Conservation (phyloP, 1,284 basidiomycete species). For the Cerrena zonata region DNA sequence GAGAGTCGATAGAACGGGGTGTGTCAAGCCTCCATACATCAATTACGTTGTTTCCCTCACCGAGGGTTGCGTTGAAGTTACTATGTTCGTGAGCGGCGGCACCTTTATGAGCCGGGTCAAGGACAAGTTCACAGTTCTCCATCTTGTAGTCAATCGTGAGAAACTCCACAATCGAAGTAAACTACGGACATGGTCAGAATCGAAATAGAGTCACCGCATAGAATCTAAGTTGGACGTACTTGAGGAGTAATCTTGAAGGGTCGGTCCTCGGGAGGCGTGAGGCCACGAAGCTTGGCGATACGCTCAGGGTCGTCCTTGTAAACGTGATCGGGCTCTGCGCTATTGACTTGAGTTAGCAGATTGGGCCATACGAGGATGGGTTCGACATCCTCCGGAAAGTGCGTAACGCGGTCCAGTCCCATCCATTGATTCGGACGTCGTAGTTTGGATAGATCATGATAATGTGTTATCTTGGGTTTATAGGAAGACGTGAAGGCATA, state of each 20-base stretch:
- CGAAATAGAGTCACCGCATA: too few relatives aligned
- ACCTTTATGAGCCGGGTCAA: neutral
- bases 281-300: neutral
- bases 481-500: constrained; percentile 1
- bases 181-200: too few relatives aligned
- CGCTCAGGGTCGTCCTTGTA: constrained; percentile 5
- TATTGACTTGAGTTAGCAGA: neutral
- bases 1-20: neutral
- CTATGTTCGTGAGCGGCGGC: neutral
- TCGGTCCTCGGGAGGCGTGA: constrained; percentile 3
- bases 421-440: constrained; percentile 3
- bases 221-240: constrained; percentile 1
- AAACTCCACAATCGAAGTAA: too few relatives aligned
- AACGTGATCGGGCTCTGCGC: constrained; percentile 1
- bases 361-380: constrained; percentile 5
- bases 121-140: constrained; percentile 19
- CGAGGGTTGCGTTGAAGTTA: neutral
- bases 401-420: neutral
- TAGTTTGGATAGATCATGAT: neutral
- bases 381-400: neutral
- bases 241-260: constrained; percentile 2
- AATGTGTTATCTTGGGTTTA: constrained; percentile 2
- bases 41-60: neutral
- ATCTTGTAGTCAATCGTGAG: constrained; percentile 22
- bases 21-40: neutral